Conservation (phyloP, 768 basidiomycete genomes). For the Rhizopogon sp. region DNA sequence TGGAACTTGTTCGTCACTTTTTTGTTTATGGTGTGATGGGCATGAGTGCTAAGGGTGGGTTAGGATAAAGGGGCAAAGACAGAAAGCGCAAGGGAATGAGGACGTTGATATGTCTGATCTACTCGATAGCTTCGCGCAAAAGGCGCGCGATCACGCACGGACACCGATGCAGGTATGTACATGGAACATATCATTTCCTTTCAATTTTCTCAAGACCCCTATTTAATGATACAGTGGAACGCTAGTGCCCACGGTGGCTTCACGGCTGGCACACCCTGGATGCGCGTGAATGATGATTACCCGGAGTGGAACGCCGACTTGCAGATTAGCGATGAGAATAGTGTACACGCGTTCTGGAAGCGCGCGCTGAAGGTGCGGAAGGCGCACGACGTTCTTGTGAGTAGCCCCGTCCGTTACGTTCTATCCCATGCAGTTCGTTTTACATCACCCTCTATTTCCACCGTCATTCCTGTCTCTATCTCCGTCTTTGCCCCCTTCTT, state of each 20-base stretch:
- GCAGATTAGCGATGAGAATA: conserved; percentile 43
- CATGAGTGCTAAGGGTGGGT: neutral
- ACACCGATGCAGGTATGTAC: conserved; percentile 59
- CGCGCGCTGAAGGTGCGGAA: conserved; percentile 49
- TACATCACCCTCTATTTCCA: too few relatives aligned
- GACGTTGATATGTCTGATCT: conserved; percentile 61
- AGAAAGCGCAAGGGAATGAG: conserved; percentile 22
- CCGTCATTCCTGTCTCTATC: neutral
- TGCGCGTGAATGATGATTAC: conserved; percentile 70
- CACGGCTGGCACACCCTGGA: conserved; percentile 63
- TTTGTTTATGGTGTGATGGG: neutral
- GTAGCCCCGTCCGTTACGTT: neutral
- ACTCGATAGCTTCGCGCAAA: conserved; percentile 49
- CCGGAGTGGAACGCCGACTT: conserved; percentile 49
- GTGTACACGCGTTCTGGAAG: conserved; percentile 61
- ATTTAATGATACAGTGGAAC: conserved; percentile 48
- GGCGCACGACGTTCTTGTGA: conserved; percentile 7
- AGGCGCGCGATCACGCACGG: conserved; percentile 68
- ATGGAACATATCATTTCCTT: neutral
- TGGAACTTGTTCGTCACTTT: conserved; percentile 44
- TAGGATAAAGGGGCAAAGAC: conserved; percentile 38
- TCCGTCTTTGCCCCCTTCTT: neutral
- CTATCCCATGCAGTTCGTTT: neutral
- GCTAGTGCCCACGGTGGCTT: conserved; percentile 53
- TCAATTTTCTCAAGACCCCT: neutral